Conservation (phyloP, 2,329 filamentous ascomycete genomes). For the Coniochaeta sp. region DNA sequence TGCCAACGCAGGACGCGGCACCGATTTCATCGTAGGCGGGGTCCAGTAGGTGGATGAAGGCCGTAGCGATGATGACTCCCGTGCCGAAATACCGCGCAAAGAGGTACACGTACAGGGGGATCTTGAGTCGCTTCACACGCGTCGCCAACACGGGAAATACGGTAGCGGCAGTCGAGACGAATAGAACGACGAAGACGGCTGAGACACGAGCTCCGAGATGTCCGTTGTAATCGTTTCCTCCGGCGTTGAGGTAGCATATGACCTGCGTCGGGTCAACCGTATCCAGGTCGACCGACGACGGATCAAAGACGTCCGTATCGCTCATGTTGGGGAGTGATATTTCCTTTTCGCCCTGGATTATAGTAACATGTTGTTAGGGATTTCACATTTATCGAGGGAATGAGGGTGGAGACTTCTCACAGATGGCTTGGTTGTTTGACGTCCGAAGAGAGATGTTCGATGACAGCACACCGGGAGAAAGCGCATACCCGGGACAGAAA, state of each 20-base stretch:
- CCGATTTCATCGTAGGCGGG: conserved; percentile 23
- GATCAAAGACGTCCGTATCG: too few relatives aligned
- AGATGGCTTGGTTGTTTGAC: too few relatives aligned
- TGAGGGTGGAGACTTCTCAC: too few relatives aligned
- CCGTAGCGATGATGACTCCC: conserved; percentile 70
- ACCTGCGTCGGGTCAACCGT: conserved; percentile 33
- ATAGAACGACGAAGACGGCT: conserved; percentile 67
- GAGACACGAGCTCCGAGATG: conserved; percentile 60
- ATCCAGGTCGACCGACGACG: conserved; percentile 33
- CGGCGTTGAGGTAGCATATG: conserved; percentile 40
- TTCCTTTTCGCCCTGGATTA: too few relatives aligned
- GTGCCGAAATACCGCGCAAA: conserved; percentile 68
- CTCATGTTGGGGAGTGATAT: too few relatives aligned
- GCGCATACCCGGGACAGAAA: too few relatives aligned
- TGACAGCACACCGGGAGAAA: too few relatives aligned
- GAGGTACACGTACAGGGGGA: conserved; percentile 63
- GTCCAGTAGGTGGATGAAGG: conserved; percentile 58
- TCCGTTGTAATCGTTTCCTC: conserved; percentile 47
- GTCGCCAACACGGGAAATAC: conserved; percentile 62
- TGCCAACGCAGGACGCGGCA: conserved; percentile 28
- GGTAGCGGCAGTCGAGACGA: conserved; percentile 53
- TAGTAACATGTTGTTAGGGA: too few relatives aligned
- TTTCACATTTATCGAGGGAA: too few relatives aligned
- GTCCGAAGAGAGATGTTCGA: too few relatives aligned
- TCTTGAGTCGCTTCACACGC: conserved; percentile 43